Percentiles rank a stretch among this genome's conserved stretches.
phyloP scores from a whole-genome alignment of 208 protist species.

The Acanthamoeba lenticulata region DNA sequence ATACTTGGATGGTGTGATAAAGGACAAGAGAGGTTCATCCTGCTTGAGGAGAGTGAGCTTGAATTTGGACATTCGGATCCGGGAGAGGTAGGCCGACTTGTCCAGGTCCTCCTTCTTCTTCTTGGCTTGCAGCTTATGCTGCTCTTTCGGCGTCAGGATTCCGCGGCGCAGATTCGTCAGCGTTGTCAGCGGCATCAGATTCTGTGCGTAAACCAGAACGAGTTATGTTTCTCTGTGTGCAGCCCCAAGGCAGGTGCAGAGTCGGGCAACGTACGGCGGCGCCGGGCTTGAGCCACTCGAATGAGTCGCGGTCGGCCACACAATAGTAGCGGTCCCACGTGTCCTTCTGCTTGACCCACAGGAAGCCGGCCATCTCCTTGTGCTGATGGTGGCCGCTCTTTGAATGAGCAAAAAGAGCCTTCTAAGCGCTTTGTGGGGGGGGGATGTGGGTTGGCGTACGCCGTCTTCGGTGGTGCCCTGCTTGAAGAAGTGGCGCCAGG shows the following conservation, averaged over 20 bases:
- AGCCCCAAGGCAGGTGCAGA: neutral
- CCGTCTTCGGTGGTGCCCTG: neutral
- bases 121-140: constrained; percentile 42
- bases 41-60: constrained; percentile 14
- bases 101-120: constrained; percentile 55
- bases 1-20: constrained; percentile 29
- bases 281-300: constrained; percentile 48
- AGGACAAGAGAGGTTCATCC: constrained; percentile 1
- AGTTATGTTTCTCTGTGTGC: neutral
- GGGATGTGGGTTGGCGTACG: neutral
- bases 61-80: neutral
- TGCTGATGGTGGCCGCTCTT: no score
- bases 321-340: neutral
- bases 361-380: constrained; percentile 37
- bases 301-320: neutral
- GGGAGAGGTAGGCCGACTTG: constrained; percentile 35
- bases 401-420: constrained; percentile 2
- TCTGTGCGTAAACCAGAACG: neutral
- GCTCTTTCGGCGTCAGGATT: constrained; percentile 33
- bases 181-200: neutral
- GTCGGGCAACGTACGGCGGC: neutral
- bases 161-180: constrained; percentile 36
- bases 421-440: neutral
- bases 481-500: neutral
- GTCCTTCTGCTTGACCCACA: constrained; percentile 22